Percentiles rank a stretch among this genome's conserved stretches.
Evolutionary conservation across 768 basidiomycete genomes (phyloP).

Genomic region (Panus rudis): DNA sequence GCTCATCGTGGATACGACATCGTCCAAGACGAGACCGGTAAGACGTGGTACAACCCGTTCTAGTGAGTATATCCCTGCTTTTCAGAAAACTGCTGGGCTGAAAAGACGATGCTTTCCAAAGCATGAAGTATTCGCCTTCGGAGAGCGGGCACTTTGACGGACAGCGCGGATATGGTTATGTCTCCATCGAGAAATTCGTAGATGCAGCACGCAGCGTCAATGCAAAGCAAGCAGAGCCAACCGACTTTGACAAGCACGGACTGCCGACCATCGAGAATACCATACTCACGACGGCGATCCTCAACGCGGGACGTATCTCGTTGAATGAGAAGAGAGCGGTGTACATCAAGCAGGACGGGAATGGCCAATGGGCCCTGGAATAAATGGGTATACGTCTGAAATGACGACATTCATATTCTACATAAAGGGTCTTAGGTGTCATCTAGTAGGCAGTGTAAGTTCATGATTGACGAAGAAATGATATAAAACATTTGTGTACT

Average conservation of each 20-base stretch:
- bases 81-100: conserved; percentile 7
- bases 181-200: conserved; percentile 90
- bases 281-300: conserved; percentile 78
- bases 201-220: conserved; percentile 79
- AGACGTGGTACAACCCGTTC: conserved; percentile 85
- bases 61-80: conserved; percentile 48
- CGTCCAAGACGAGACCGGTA: conserved; percentile 79
- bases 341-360: conserved; percentile 59
- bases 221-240: conserved; percentile 54
- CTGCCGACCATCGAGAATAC: conserved; percentile 89
- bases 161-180: conserved; percentile 86
- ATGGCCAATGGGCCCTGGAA: conserved; percentile 63
- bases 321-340: conserved; percentile 87
- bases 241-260: conserved; percentile 71
- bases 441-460: no score
- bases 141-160: conserved; percentile 92
- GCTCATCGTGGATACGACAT: conserved; percentile 92
- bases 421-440: no score
- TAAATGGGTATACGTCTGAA: conserved; percentile 27
- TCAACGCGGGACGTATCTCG: conserved; percentile 85
- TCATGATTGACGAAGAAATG: no score
- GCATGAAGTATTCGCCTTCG: conserved; percentile 93
- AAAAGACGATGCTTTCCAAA: conserved; percentile 23
- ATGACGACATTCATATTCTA: no score
- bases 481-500: no score